phyloP scores from a whole-genome alignment of 768 basidiomycete genomes.

The Rhizopogon rudus region DNA sequence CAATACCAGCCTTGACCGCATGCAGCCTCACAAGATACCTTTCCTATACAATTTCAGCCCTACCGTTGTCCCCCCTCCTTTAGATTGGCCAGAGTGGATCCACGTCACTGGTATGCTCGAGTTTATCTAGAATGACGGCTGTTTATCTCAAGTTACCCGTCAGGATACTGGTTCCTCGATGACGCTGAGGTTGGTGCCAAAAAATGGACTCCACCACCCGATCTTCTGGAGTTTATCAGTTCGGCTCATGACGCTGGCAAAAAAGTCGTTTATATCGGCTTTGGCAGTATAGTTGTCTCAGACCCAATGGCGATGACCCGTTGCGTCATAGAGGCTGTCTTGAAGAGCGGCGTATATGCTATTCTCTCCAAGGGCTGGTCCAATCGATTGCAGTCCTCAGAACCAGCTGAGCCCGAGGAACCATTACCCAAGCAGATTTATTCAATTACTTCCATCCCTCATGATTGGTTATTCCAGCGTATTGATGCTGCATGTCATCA shows the following conservation, averaged over 20 bases:
- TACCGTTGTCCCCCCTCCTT: conserved; percentile 80
- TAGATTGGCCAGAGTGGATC: conserved; percentile 99
- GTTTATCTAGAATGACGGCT: conserved; percentile 1
- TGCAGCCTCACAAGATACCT: conserved; percentile 97
- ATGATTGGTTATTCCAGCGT: conserved; percentile 92
- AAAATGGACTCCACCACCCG: conserved; percentile 85
- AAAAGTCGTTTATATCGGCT: conserved; percentile 97
- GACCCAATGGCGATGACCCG: conserved; percentile 92
- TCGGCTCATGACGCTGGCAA: conserved; percentile 67
- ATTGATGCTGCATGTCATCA: conserved; percentile 99
- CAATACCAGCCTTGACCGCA: conserved; percentile 85
- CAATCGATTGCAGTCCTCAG: conserved; percentile 69
- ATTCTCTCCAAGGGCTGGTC: conserved; percentile 99
- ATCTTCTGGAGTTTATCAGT: conserved; percentile 79
- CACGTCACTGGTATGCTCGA: conserved; percentile 68
- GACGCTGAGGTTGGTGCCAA: conserved; percentile 85
- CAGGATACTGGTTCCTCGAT: conserved; percentile 97
- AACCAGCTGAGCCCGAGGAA: conserved; percentile 59
- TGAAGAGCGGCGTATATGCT: conserved; percentile 82
- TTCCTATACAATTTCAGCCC: conserved; percentile 98
- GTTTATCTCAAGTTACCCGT: conserved; percentile 2
- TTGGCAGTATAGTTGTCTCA: conserved; percentile 95
- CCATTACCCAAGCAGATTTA: conserved; percentile 78
- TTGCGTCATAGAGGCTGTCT: conserved; percentile 84
- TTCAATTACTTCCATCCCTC: conserved; percentile 80